Conservation (phyloP, 2,329 filamentous ascomycete species). For the Aspergillus pseudoterreus region DNA sequence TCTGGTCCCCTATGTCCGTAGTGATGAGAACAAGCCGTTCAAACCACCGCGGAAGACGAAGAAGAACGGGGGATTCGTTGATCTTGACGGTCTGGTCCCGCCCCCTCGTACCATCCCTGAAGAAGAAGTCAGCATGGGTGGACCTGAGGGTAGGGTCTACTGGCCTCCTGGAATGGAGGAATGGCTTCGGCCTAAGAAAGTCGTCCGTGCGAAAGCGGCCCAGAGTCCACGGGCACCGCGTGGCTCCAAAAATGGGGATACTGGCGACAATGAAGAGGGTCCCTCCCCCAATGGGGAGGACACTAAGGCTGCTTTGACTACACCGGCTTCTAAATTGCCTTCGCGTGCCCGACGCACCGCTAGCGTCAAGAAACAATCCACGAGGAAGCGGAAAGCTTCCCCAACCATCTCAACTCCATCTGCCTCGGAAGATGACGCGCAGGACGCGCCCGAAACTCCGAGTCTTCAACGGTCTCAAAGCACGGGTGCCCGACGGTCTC, state of each 20-base stretch:
- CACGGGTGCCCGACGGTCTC: constrained; percentile 23
- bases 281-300: constrained; percentile 3
- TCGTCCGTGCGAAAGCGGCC: constrained; percentile 21
- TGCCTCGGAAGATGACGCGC: constrained; percentile 21
- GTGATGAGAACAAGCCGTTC: constrained; percentile 66
- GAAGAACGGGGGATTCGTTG: constrained; percentile 38
- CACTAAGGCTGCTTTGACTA: constrained; percentile 10
- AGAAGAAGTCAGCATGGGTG: constrained; percentile 81
- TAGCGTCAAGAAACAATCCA: constrained; percentile 15
- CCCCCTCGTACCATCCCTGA: constrained; percentile 51
- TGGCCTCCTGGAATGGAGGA: constrained; percentile 90
- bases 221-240: constrained; percentile 18
- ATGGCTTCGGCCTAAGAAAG: constrained; percentile 79
- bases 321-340: constrained; percentile 15
- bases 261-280: constrained; percentile 3
- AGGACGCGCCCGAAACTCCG: constrained; percentile 5
- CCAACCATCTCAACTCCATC: constrained; percentile 22
- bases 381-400: constrained; percentile 30
- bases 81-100: constrained; percentile 43
- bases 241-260: constrained; percentile 14
- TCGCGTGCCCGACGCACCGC: constrained; percentile 8
- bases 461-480: constrained; percentile 6
- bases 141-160: constrained; percentile 75
- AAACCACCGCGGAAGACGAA: constrained; percentile 48
- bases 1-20: constrained; percentile 70